Conservation (phyloP, 768 basidiomycete genomes). For the Suillus clintonianus region DNA sequence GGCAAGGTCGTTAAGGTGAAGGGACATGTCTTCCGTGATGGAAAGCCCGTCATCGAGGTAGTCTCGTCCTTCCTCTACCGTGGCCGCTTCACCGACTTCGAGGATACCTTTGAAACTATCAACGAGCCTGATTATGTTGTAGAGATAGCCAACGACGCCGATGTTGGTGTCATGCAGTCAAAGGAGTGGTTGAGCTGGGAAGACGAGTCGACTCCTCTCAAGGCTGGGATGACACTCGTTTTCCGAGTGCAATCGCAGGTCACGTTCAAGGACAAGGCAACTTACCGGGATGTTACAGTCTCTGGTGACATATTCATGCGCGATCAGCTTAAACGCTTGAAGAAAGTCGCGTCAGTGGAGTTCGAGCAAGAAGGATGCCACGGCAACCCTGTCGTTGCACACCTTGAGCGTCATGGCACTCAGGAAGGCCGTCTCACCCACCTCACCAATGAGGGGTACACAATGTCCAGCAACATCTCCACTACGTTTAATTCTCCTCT, state of each 20-base stretch:
- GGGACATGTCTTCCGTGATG: slow-evolving; percentile 77
- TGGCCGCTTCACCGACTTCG: slow-evolving; percentile 89
- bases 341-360: slow-evolving; percentile 86
- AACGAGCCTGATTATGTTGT: slow-evolving; percentile 90
- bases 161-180: slow-evolving; percentile 86
- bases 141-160: slow-evolving; percentile 70
- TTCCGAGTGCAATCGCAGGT: slow-evolving; percentile 89
- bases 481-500: slow-evolving; percentile 80
- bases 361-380: slow-evolving; percentile 85
- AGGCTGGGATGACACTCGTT: slow-evolving; percentile 79
- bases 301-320: slow-evolving; percentile 85
- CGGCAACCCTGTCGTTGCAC: slow-evolving; percentile 92
- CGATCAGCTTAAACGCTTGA: slow-evolving; percentile 83
- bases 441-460: slow-evolving; percentile 85
- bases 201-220: slow-evolving; percentile 74
- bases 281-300: slow-evolving; percentile 79
- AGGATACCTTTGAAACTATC: slow-evolving; percentile 93
- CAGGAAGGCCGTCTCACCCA: slow-evolving; percentile 76
- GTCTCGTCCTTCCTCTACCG: slow-evolving; percentile 96
- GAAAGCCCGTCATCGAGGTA: slow-evolving; percentile 87
- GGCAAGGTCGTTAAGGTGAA: slow-evolving; percentile 94
- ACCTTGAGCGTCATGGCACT: slow-evolving; percentile 88
- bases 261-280: slow-evolving; percentile 88
- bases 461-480: slow-evolving; percentile 63
- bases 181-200: slow-evolving; percentile 99